Evolutionary conservation across 2,329 filamentous ascomycete genomes (phyloP).

Genomic region (Cylindrodendrum hubeiense): DNA sequence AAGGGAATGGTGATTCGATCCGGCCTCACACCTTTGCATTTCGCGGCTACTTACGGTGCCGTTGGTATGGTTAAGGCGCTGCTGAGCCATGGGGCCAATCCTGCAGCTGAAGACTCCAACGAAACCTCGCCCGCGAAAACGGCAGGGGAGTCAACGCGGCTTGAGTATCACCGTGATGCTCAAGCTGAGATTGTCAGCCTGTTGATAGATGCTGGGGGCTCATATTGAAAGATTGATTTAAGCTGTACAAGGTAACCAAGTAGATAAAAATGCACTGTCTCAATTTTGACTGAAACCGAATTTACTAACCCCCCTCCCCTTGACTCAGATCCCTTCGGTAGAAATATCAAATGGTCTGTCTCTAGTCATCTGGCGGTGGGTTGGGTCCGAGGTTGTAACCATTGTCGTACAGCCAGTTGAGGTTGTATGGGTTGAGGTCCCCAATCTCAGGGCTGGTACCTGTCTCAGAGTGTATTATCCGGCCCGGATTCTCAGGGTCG

Average conservation of each 20-base stretch:
- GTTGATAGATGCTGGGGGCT: not conserved
- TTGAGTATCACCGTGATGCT: not conserved
- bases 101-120: not conserved
- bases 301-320: no score
- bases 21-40: constrained; percentile 11
- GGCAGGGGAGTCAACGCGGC: not conserved
- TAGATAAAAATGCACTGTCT: not conserved
- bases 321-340: not conserved
- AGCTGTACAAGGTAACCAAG: not conserved
- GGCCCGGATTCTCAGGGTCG: no score
- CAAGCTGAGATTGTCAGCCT: not conserved
- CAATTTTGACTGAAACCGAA: not conserved
- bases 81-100: constrained; percentile 19
- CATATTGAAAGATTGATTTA: not conserved
- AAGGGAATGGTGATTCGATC: not conserved
- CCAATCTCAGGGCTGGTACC: no score
- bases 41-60: constrained; percentile 14
- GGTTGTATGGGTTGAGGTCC: no score
- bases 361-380: no score
- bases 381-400: no score
- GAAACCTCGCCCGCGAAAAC: not conserved
- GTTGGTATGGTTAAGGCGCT: constrained; percentile 5
- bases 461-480: no score
- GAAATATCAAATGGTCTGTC: no score
- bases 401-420: no score